phyloP scores from a whole-genome alignment of 805 yeast genomes.

The Debaryomyces hansenii region DNA sequence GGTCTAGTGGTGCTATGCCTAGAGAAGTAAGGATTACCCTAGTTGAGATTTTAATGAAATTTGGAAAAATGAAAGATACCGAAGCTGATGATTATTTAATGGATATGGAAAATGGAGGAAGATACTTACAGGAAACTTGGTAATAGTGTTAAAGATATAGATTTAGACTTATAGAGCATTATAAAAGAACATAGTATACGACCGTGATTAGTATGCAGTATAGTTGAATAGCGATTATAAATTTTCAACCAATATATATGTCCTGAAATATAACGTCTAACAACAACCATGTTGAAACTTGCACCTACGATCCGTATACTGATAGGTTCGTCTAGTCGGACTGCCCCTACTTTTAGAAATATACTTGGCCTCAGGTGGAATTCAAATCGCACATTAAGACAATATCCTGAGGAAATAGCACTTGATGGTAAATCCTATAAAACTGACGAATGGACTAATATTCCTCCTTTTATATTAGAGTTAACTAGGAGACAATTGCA shows the following conservation, averaged over 20 bases:
- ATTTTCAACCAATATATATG: background rate
- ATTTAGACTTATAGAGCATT: background rate
- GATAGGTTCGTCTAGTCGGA: too few relatives aligned
- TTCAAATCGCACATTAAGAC: conserved; percentile 1
- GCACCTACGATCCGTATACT: too few relatives aligned
- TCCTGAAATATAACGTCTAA: background rate
- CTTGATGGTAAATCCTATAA: conserved; percentile 53
- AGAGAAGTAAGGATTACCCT: conserved; percentile 80
- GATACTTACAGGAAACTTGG: conserved; percentile 92
- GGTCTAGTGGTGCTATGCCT: conserved; percentile 95
- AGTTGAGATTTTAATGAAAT: conserved; percentile 55
- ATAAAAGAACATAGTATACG: background rate
- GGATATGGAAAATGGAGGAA: conserved; percentile 59
- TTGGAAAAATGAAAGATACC: conserved; percentile 39
- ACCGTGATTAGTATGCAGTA: background rate
- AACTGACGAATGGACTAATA: conserved; percentile 82
- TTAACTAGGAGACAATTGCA: conserved; percentile 76
- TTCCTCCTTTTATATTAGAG: conserved; percentile 68
- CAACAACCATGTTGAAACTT: background rate
- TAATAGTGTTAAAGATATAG: conserved; percentile 22
- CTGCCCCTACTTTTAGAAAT: too few relatives aligned
- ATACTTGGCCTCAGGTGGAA: background rate
- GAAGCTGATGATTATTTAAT: conserved; percentile 52
- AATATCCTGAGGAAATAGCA: conserved; percentile 27
- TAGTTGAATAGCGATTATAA: background rate